Conservation (phyloP, 768 basidiomycete genomes). For the Tricholoma saponaceum region DNA sequence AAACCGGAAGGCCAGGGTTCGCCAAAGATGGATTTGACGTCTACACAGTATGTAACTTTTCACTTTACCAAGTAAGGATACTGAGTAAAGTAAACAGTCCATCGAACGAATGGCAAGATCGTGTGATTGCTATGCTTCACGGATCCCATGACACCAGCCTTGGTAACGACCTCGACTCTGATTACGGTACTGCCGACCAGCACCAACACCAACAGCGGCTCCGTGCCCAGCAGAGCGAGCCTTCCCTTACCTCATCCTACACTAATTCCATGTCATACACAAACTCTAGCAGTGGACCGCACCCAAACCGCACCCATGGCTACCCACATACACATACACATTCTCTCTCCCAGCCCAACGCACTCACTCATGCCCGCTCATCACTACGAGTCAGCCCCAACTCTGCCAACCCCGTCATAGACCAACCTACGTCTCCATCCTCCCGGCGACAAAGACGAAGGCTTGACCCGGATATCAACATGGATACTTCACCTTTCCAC, state of each 20-base stretch:
- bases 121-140: constrained; percentile 43
- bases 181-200: not conserved
- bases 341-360: not conserved
- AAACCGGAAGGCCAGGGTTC: constrained; percentile 18
- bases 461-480: constrained; percentile 6
- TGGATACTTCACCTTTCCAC: not conserved
- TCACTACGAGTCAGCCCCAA: constrained; percentile 14
- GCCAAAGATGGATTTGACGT: constrained; percentile 38
- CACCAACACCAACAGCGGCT: not conserved
- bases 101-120: constrained; percentile 82
- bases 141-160: not conserved
- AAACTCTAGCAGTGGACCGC: not conserved
- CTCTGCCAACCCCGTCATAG: not conserved
- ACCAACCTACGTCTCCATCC: not conserved
- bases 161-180: not conserved
- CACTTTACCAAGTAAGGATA: not conserved
- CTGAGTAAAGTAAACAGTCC: constrained; percentile 43
- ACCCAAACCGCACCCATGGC: not conserved
- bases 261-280: not conserved
- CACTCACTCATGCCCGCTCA: constrained; percentile 3
- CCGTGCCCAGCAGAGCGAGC: constrained; percentile 7
- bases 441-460: not conserved
- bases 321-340: not conserved
- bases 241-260: constrained; percentile 2
- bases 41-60: constrained; percentile 53